Evolutionary conservation across 106 monocot genomes (phyloP).

Genomic region (Phalaenopsis equestris): DNA sequence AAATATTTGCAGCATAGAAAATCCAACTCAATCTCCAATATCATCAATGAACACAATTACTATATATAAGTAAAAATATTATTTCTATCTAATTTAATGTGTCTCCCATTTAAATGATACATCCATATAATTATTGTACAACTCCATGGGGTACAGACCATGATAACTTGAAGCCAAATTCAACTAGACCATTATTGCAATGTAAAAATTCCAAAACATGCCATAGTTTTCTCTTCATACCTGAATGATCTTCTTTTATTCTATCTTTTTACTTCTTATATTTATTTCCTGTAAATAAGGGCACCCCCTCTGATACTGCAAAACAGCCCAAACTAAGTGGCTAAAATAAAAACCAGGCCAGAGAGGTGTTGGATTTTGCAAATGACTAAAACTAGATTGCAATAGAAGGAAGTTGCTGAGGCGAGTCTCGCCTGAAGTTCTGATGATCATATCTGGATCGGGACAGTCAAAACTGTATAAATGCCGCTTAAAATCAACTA

Average conservation of each 20-base stretch:
- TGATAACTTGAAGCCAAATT: too few relatives aligned
- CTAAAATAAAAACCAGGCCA: constrained; percentile 40
- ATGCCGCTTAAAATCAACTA: constrained; percentile 30
- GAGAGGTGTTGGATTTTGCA: constrained; percentile 19
- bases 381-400: constrained; percentile 21
- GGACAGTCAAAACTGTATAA: constrained; percentile 24
- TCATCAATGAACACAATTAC: not conserved
- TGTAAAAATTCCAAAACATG: not conserved
- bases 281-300: constrained; percentile 19
- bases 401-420: constrained; percentile 49
- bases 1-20: not conserved
- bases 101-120: not conserved
- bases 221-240: not conserved
- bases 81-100: not conserved
- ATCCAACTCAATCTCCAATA: not conserved
- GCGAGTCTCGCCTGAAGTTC: constrained; percentile 24
- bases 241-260: not conserved
- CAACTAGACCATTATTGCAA: not conserved
- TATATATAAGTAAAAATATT: not conserved
- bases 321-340: constrained; percentile 39
- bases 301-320: constrained; percentile 28
- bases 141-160: not conserved
- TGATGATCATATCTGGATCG: constrained; percentile 44
- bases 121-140: not conserved
- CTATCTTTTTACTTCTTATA: constrained; percentile 12